These are phyloP conservation scores for Chytridium lagenaria DNA, from an alignment of 371 early-diverging fungal species.

Conservation along the genomic window DNA sequence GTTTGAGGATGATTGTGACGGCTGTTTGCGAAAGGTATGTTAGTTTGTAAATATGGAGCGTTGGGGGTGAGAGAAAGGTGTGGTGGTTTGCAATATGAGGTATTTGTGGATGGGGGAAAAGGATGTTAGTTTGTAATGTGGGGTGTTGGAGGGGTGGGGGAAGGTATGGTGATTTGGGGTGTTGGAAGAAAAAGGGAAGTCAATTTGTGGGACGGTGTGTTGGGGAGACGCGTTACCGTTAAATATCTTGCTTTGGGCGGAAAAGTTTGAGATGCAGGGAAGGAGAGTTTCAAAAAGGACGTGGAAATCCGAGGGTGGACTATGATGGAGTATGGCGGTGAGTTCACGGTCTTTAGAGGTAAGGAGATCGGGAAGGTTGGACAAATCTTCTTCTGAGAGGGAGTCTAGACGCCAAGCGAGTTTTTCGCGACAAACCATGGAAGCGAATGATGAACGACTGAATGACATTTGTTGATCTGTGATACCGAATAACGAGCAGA, in stretches of 20 bases:
- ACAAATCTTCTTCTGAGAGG: conserved; percentile 21
- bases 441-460: conserved; percentile 33
- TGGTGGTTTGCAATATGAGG: neutral
- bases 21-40: conserved; percentile 21
- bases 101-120: neutral
- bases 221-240: no score
- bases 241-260: conserved; percentile 33
- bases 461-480: conserved; percentile 36
- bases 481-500: conserved; percentile 32
- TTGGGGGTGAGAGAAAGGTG: no score
- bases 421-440: conserved; percentile 30
- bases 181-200: no score
- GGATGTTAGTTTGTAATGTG: conserved; percentile 9
- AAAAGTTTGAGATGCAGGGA: conserved; percentile 31
- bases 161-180: no score
- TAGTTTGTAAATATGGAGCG: no score
- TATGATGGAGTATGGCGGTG: conserved; percentile 30
- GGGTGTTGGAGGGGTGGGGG: no score
- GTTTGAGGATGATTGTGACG: neutral
- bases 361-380: conserved; percentile 7
- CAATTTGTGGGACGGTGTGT: no score
- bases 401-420: conserved; percentile 30
- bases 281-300: conserved; percentile 36
- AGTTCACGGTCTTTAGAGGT: conserved; percentile 25
- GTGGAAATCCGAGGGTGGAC: conserved; percentile 39